Evolutionary conservation across 2,329 filamentous ascomycete species (phyloP).

Genomic region (Daldinia sp.): DNA sequence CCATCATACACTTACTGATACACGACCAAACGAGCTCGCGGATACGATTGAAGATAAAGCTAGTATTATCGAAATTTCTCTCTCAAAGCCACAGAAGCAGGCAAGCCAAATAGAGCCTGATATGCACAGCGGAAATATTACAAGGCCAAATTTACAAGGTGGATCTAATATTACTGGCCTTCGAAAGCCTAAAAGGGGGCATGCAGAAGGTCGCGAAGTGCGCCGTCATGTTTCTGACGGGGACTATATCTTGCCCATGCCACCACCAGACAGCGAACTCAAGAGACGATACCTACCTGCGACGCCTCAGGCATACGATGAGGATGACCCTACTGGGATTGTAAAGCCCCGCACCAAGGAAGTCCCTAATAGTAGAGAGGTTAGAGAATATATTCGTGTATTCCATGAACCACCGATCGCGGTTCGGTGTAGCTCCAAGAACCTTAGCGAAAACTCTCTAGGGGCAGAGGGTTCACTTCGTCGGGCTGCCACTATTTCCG

Average conservation of each 20-base stretch:
- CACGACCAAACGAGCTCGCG: constrained; percentile 24
- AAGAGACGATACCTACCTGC: constrained; percentile 23
- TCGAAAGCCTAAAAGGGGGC: constrained; percentile 26
- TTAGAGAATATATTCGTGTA: constrained; percentile 43
- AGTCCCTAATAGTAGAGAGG: constrained; percentile 42
- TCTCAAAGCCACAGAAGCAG: constrained; percentile 17
- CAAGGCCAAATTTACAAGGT: constrained; percentile 20
- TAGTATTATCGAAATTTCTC: constrained; percentile 23
- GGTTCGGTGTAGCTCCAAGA: constrained; percentile 40
- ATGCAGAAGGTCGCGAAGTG: constrained; percentile 6
- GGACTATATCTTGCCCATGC: constrained; percentile 38
- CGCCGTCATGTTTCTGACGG: constrained; percentile 25
- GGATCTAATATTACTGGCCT: constrained; percentile 13
- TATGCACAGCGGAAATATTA: constrained; percentile 36
- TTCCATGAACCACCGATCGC: constrained; percentile 44
- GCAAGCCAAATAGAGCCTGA: constrained; percentile 22
- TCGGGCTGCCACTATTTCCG: constrained; percentile 12
- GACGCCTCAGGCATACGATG: constrained; percentile 33
- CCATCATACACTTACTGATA: not conserved
- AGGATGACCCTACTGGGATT: constrained; percentile 34
- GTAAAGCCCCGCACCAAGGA: constrained; percentile 25
- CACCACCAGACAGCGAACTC: constrained; percentile 32
- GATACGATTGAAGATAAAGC: constrained; percentile 20
- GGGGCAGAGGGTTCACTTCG: constrained; percentile 4
- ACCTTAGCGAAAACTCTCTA: constrained; percentile 15